Evolutionary conservation across 1,284 basidiomycete species (phyloP).

Genomic region (Rhodotorula sp.): DNA sequence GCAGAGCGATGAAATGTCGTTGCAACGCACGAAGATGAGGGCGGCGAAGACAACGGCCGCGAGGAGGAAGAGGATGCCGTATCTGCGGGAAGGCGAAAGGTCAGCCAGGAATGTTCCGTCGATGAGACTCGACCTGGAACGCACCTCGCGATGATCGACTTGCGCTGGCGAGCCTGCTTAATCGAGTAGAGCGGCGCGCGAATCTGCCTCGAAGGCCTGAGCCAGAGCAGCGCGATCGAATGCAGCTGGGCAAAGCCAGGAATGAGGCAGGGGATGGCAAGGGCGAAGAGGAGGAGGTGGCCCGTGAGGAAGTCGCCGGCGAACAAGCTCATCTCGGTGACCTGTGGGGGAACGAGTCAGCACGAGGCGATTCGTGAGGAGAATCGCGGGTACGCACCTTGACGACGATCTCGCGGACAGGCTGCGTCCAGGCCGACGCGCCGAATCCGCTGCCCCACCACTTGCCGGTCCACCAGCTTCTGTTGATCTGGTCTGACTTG

Average conservation of each 20-base stretch:
- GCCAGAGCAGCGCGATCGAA: slow-evolving; percentile 74
- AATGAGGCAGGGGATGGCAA: slow-evolving; percentile 76
- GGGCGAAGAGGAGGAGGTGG: slow-evolving; percentile 68
- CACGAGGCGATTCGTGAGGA: slow-evolving; percentile 59
- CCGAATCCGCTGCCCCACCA: slow-evolving; percentile 94
- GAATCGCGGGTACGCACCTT: slow-evolving; percentile 76
- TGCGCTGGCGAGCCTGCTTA: slow-evolving; percentile 26
- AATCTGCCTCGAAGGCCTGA: slow-evolving; percentile 63
- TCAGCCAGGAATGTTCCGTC: background rate
- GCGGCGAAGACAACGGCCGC: slow-evolving; percentile 72
- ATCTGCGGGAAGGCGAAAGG: slow-evolving; percentile 58
- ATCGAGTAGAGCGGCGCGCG: slow-evolving; percentile 83
- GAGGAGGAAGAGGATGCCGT: slow-evolving; percentile 70
- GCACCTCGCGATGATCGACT: slow-evolving; percentile 28
- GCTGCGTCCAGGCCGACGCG: slow-evolving; percentile 81
- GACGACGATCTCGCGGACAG: slow-evolving; percentile 89
- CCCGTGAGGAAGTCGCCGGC: slow-evolving; percentile 72
- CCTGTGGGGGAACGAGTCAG: background rate
- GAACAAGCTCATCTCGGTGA: slow-evolving; percentile 58
- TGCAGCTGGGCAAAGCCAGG: slow-evolving; percentile 84
- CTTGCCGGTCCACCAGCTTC: slow-evolving; percentile 94
- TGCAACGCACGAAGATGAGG: slow-evolving; percentile 53
- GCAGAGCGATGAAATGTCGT: background rate
- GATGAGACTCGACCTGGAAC: background rate
- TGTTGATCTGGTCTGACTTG: slow-evolving; percentile 95